A percentile compares a stretch with the other conserved stretches of the same genome.
Evolutionary conservation across 352 stramenopile genomes (phyloP).

Genomic region (Globisporangium barbulae): DNA sequence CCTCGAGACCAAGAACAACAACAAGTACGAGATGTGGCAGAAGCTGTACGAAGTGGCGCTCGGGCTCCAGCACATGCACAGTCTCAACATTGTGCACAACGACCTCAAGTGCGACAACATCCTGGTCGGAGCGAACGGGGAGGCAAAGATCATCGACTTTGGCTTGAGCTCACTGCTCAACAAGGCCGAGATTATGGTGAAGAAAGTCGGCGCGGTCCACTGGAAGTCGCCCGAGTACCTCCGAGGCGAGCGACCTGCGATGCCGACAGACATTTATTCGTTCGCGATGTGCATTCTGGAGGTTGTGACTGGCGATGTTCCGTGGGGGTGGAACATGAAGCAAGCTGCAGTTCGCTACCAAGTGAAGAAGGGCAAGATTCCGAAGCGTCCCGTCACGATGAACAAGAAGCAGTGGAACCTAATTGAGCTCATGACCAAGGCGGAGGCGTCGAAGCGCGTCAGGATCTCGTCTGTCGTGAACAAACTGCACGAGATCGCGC

Average conservation of each 20-base stretch:
- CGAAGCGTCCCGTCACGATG: background rate
- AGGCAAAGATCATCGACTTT: background rate
- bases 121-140: background rate
- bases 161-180: background rate
- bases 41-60: constrained; percentile 5
- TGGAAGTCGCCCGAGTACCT: background rate
- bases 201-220: background rate
- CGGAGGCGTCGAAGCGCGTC: background rate
- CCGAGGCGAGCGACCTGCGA: background rate
- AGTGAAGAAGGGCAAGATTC: background rate
- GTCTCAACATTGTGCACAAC: background rate
- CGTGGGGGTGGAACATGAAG: background rate
- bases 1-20: too few relatives aligned
- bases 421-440: background rate
- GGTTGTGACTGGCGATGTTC: background rate
- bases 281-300: constrained; percentile 1
- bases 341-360: background rate
- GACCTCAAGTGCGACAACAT: background rate
- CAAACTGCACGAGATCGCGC: background rate
- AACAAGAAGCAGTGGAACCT: background rate
- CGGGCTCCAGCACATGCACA: constrained; percentile 1
- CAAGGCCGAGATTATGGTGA: background rate
- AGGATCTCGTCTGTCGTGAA: background rate
- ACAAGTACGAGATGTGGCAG: background rate
- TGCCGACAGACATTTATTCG: background rate